Evolutionary conservation across 768 basidiomycete genomes (phyloP).

Genomic region (Suillus luteus): DNA sequence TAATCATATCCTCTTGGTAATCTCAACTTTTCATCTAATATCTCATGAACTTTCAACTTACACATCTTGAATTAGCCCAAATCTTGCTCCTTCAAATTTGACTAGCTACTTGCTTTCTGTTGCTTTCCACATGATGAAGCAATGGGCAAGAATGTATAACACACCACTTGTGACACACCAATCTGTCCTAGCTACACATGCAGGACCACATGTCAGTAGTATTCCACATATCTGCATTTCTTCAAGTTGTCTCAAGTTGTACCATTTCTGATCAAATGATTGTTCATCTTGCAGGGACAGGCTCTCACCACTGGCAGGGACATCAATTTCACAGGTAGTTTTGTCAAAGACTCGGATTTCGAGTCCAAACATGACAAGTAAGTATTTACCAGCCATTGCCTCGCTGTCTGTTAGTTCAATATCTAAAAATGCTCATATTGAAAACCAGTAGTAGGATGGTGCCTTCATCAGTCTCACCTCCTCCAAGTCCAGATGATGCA

Average conservation of each 20-base stretch:
- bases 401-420: not conserved
- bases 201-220: constrained; percentile 1
- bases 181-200: not conserved
- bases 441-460: not conserved
- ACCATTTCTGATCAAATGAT: not conserved
- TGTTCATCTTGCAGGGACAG: not conserved
- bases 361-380: not conserved
- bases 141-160: not conserved
- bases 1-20: not conserved
- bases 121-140: constrained; percentile 2
- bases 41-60: not conserved
- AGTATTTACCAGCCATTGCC: not conserved
- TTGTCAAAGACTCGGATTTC: not conserved
- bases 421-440: not conserved
- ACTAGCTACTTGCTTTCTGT: not conserved
- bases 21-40: not conserved
- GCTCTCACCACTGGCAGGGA: no score
- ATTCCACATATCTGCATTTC: not conserved
- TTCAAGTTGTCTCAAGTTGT: not conserved
- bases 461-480: not conserved
- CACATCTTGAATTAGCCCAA: no score
- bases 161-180: not conserved
- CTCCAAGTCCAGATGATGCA: not conserved
- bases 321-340: not conserved
- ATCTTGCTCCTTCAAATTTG: not conserved